A percentile compares a stretch with the other conserved stretches of the same genome.
phyloP scores from a whole-genome alignment of 75 land plant species.

The Cunninghamia lanceolata region DNA sequence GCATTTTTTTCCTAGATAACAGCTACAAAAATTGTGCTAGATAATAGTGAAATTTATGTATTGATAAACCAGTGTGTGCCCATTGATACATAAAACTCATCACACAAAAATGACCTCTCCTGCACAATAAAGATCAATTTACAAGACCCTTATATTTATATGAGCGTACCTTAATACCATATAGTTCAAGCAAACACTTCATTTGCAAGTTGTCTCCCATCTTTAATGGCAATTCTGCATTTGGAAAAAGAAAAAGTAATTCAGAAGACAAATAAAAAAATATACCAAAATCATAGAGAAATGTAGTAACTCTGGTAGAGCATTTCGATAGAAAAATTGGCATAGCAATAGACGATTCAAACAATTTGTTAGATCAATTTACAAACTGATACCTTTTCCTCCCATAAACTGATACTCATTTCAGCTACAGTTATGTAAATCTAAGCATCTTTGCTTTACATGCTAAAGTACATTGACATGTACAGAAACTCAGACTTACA shows the following conservation, averaged over 20 bases:
- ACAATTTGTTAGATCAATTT: background rate
- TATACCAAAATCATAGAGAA: background rate
- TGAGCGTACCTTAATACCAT: conserved; percentile 66
- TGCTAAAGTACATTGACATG: background rate
- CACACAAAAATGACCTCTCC: background rate
- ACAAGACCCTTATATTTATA: background rate
- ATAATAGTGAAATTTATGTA: conserved; percentile 1
- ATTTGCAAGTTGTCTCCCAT: conserved; percentile 69
- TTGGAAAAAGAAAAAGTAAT: conserved; percentile 1
- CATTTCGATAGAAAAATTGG: too few relatives aligned
- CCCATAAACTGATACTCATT: background rate
- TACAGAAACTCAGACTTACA: background rate
- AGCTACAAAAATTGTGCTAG: background rate
- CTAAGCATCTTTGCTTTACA: background rate
- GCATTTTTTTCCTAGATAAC: background rate
- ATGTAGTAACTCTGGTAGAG: background rate
- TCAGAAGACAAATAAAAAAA: background rate
- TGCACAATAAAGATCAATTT: background rate
- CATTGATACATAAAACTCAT: background rate
- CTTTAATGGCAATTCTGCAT: conserved; percentile 58
- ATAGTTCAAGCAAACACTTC: conserved; percentile 71
- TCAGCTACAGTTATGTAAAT: background rate
- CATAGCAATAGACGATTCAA: background rate
- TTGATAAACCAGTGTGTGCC: background rate
- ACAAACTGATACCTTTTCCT: background rate